Base-by-base conservation (phyloP, 768 basidiomycete species). In the Crassisporium funariophilum region DNA sequence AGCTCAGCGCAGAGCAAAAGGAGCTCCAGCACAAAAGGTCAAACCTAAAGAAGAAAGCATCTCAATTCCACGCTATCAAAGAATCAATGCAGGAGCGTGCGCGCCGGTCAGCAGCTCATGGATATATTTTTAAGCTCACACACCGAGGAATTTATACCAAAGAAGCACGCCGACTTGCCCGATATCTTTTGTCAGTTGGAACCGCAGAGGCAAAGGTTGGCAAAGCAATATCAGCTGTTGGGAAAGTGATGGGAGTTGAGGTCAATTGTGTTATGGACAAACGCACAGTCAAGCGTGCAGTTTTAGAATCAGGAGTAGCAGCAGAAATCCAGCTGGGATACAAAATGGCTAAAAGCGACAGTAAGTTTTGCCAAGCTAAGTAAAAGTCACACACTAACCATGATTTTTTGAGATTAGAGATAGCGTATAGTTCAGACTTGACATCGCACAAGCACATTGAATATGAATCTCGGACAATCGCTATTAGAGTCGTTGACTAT, bases 151-250 rank as follows among this genome's bases (percentile, higher is more conserved):
- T 35, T 5, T 62, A 62, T 35, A 55, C 56, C 5, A 21, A n/a
- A 3, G 20, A 57, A 15, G 56, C 54, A 21, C 27, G 56, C 23
- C 44, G 22, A 3, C 44, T 62, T 4, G 56, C 58, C 2, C 23
- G 55, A 1, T 27, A 41, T 4, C 36, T 62, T 25, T 53, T 54
- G 6, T 27, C 44, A 9, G 27, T 35, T 29, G 57, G 59, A n/a
- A 52, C 49, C n/a, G 53, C 57, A 4, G 39, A 45, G 11, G 43
- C 39, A 12, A 48, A 52, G 38, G 49, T 58, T 34, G 57, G 59
- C 9, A 46, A 41, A n/a, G 48, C 55, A 2, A 31, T 48, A 11
- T 39, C 49, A 17, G 43, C 48, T 27, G 33, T 60, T 22, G 59
- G 40, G 0, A 29, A 43, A 1, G 35, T 54, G 2, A 24, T 56